phyloP scores from a whole-genome alignment of 305 asterid genomes.

The Fraxinus angustifolia region DNA sequence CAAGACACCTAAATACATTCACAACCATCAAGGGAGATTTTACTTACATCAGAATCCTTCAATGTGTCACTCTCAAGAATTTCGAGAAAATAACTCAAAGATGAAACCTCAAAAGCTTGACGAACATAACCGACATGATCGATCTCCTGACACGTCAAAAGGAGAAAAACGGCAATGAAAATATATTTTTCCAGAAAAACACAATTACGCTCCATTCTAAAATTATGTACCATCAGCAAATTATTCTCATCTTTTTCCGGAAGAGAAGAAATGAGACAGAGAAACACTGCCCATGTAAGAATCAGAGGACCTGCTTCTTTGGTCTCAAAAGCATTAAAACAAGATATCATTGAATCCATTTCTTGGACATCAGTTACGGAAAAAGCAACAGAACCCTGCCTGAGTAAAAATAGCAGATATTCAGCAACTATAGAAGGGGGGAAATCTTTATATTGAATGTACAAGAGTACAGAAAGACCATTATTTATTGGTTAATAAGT shows the following conservation, averaged over 20 bases:
- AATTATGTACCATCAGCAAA: constrained; percentile 56
- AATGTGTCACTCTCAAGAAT: constrained; percentile 69
- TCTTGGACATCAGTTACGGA: constrained; percentile 73
- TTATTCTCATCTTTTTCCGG: constrained; percentile 66
- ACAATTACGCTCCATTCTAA: constrained; percentile 19
- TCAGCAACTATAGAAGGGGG: constrained; percentile 14
- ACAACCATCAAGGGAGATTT: constrained; percentile 1
- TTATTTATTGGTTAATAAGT: neutral
- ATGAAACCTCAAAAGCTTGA: constrained; percentile 84
- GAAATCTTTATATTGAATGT: neutral
- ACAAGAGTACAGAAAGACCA: neutral
- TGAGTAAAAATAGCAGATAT: constrained; percentile 44
- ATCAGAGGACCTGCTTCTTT: constrained; percentile 84
- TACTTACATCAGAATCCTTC: constrained; percentile 77
- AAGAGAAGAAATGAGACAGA: constrained; percentile 82
- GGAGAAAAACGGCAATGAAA: constrained; percentile 19
- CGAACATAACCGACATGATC: constrained; percentile 79
- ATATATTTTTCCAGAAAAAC: neutral
- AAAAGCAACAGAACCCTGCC: constrained; percentile 71
- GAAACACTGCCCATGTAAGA: constrained; percentile 94
- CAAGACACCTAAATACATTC: constrained; percentile 7
- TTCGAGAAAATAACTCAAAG: constrained; percentile 69
- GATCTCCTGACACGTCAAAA: constrained; percentile 60
- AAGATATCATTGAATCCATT: constrained; percentile 59
- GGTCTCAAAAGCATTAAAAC: constrained; percentile 52